These are phyloP conservation scores for Crucibulum laeve DNA, from an alignment of 768 basidiomycete species.

Conservation along the genomic window DNA sequence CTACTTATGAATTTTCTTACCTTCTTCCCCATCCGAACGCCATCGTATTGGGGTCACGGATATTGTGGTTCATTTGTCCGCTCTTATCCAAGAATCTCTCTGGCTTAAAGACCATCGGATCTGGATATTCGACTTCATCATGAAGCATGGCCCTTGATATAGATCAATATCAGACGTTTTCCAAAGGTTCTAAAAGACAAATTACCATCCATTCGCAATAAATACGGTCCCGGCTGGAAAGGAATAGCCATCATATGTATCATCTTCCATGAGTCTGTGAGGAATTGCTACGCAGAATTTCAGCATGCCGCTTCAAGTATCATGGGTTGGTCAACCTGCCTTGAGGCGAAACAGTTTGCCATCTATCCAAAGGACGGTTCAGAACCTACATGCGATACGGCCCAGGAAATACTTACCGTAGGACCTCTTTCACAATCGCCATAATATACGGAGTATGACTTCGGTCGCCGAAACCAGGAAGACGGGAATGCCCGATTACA, in stretches of 20 bases:
- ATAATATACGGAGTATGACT: neutral
- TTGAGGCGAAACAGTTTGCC: neutral
- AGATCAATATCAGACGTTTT: neutral
- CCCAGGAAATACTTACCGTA: neutral
- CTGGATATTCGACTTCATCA: slow-evolving; percentile 10
- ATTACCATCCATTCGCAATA: slow-evolving; percentile 4
- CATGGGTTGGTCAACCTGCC: slow-evolving; percentile 1
- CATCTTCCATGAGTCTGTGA: neutral
- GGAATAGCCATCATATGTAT: slow-evolving; percentile 1
- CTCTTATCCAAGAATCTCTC: too few species aligned
- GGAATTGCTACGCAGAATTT: slow-evolving; percentile 1
- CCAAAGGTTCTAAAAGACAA: neutral
- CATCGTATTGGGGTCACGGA: too few species aligned
- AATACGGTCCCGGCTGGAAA: slow-evolving; percentile 1
- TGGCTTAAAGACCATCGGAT: too few species aligned
- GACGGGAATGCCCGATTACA: neutral
- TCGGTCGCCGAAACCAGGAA: slow-evolving; percentile 4
- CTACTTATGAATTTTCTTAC: too few species aligned
- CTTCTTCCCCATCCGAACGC: too few species aligned
- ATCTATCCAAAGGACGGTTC: neutral
- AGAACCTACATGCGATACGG: neutral
- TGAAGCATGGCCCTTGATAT: slow-evolving; percentile 1
- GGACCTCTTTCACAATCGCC: slow-evolving; percentile 2
- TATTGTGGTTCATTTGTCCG: too few species aligned
- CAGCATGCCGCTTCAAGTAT: neutral